A percentile compares a stretch with the other conserved stretches of the same genome.
Conservation (phyloP, 306 rosid genomes). For the Inga leiocalycina region DNA sequence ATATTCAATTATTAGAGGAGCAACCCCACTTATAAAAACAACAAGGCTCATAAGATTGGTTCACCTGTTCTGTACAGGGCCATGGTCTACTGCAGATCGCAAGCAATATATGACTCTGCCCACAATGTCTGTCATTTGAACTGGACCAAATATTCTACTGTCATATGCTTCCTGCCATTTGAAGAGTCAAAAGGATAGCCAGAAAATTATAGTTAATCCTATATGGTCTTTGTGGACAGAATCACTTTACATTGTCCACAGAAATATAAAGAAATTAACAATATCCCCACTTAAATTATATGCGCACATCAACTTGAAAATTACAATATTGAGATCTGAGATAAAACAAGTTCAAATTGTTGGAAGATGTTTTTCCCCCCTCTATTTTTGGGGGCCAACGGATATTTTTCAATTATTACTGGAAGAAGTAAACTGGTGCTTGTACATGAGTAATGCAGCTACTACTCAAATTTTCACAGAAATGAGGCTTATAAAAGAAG, state of each 20-base stretch:
- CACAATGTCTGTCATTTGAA: slow-evolving; percentile 75
- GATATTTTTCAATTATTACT: slow-evolving; percentile 10
- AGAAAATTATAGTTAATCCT: slow-evolving; percentile 17
- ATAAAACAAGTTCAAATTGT: neutral
- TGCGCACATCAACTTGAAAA: neutral
- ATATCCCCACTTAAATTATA: slow-evolving; percentile 6
- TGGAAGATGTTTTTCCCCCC: neutral
- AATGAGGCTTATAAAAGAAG: slow-evolving; percentile 1
- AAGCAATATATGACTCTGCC: slow-evolving; percentile 95
- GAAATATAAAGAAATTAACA: slow-evolving; percentile 17
- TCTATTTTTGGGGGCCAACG: neutral
- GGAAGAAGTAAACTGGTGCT: neutral
- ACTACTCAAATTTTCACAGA: neutral
- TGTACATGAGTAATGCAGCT: neutral
- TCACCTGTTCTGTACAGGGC: slow-evolving; percentile 90
- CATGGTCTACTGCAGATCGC: slow-evolving; percentile 92
- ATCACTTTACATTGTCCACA: neutral
- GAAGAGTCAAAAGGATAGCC: slow-evolving; percentile 23
- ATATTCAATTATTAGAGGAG: slow-evolving; percentile 18
- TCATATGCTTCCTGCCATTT: slow-evolving; percentile 85
- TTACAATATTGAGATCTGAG: neutral
- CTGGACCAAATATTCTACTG: slow-evolving; percentile 92
- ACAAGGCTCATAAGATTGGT: slow-evolving; percentile 29
- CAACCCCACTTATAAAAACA: neutral
- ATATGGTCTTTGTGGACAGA: slow-evolving; percentile 1